Base-by-base conservation (phyloP, 768 basidiomycete genomes). In the Lentinula detonsa region DNA sequence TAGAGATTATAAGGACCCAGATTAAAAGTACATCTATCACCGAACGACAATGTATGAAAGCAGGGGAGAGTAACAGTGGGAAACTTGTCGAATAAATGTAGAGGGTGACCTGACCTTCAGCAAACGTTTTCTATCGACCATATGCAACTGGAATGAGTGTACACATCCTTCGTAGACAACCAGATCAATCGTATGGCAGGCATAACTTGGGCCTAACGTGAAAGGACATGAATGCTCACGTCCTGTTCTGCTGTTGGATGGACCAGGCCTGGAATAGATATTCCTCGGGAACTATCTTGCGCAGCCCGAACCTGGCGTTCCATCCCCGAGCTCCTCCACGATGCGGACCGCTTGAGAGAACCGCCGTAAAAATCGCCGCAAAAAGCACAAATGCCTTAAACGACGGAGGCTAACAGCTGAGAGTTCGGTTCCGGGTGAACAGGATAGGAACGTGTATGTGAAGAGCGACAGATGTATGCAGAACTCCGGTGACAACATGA, bases 11-110 rank as follows among this genome's bases (percentile, higher is more conserved):
- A 56, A 31, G 8, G n/a, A 37, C n/a, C n/a, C 28, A 54, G 34
- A 54, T 37, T 39, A 21, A 28, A 43, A 56, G 16, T 56, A 40
- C 34, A 56, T 56, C 55, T 56, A 56, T 56, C 55, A 56, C 40
- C 40, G 21, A 56, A 43, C 37, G 40, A 56, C 40, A 56, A 39
- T 56, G 39, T 39, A 56, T 56, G 54, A 42, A 37, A 55, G 40
- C 40, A 40, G 53, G 53, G 34, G 37, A 54, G 35, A 34, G 15
- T 54, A 33, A 6, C 53, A 54, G 18, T 43, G 37, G 23, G 18
- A n/a, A 42, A 9, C 13, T 56, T 9, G 5, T 5, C 15, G 13
- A 33, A 33, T 33, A 35, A 33, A 31, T 51, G 18, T n/a, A 51
- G 50, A 56, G 40, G 37, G 34, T 40, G 43, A 21, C 37, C 40